Evolutionary conservation across 2,329 filamentous ascomycete species (phyloP).

Genomic region (Colletotrichum melonis): DNA sequence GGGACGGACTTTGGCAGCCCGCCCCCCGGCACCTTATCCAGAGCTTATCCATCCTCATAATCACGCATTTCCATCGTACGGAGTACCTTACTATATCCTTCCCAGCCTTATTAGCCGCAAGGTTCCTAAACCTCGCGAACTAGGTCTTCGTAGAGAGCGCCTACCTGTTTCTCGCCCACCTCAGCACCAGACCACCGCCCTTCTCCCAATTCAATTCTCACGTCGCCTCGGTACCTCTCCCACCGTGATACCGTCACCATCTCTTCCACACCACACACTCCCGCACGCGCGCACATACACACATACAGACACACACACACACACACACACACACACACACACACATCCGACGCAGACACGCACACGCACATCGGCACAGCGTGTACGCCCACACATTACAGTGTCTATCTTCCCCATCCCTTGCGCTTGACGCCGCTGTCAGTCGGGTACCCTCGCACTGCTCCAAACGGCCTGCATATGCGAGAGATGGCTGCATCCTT

Average conservation of each 20-base stretch:
- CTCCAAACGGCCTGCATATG: slow-evolving; percentile 36
- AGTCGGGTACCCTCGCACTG: slow-evolving; percentile 26
- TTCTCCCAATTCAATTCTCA: neutral
- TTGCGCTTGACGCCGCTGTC: slow-evolving; percentile 5
- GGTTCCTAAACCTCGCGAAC: neutral
- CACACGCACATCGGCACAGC: neutral
- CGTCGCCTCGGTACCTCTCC: neutral
- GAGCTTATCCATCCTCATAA: neutral
- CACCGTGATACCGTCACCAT: neutral
- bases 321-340: neutral
- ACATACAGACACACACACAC: neutral
- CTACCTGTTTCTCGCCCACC: neutral
- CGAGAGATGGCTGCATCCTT: slow-evolving; percentile 35
- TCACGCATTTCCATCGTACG: neutral
- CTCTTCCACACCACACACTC: neutral
- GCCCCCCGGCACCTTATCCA: neutral
- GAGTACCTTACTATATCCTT: neutral
- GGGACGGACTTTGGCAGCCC: neutral
- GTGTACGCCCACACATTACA: neutral
- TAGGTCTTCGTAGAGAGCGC: neutral
- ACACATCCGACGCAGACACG: neutral
- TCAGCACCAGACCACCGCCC: neutral
- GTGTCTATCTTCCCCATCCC: neutral
- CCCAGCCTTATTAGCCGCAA: neutral
- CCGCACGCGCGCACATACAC: neutral